Conservation (phyloP, 1,284 basidiomycete species). For the Veloporphyrellus conicus region DNA sequence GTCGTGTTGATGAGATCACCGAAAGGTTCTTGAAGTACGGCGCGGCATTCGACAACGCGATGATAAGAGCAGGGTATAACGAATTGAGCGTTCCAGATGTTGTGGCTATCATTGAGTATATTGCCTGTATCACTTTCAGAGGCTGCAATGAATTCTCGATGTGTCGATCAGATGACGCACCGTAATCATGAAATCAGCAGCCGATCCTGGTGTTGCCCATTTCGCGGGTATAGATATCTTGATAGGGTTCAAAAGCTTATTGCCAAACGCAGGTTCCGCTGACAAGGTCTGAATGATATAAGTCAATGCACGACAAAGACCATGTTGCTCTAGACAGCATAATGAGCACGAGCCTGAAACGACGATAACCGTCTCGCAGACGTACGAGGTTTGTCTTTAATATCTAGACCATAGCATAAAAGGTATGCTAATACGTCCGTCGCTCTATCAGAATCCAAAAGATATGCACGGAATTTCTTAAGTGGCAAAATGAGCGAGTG, state of each 20-base stretch:
- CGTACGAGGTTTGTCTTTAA: slow-evolving; percentile 86
- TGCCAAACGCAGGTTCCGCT: slow-evolving; percentile 74
- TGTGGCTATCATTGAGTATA: slow-evolving; percentile 85
- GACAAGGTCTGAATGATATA: slow-evolving; percentile 92
- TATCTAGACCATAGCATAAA: slow-evolving; percentile 74
- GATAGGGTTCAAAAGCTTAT: slow-evolving; percentile 58
- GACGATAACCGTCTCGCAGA: slow-evolving; percentile 12
- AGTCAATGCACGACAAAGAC: slow-evolving; percentile 82
- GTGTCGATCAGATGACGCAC: slow-evolving; percentile 41
- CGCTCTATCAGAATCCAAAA: slow-evolving; percentile 75
- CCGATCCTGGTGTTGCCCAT: slow-evolving; percentile 69
- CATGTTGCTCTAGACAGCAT: slow-evolving; percentile 70
- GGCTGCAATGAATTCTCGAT: not conserved
- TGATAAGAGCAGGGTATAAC: slow-evolving; percentile 88
- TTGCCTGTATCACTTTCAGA: slow-evolving; percentile 48
- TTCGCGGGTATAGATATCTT: slow-evolving; percentile 67
- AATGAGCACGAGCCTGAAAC: slow-evolving; percentile 13
- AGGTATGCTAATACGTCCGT: slow-evolving; percentile 75
- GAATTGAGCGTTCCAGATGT: slow-evolving; percentile 78
- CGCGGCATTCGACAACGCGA: slow-evolving; percentile 83
- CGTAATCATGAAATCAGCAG: slow-evolving; percentile 83
- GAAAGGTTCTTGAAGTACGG: slow-evolving; percentile 82
- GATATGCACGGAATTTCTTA: slow-evolving; percentile 81
- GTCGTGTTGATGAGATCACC: slow-evolving; percentile 74
- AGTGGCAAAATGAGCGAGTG: slow-evolving; percentile 3